phyloP scores from a whole-genome alignment of 176 grass and related monocot genomes.

The Elaeis guineensis region DNA sequence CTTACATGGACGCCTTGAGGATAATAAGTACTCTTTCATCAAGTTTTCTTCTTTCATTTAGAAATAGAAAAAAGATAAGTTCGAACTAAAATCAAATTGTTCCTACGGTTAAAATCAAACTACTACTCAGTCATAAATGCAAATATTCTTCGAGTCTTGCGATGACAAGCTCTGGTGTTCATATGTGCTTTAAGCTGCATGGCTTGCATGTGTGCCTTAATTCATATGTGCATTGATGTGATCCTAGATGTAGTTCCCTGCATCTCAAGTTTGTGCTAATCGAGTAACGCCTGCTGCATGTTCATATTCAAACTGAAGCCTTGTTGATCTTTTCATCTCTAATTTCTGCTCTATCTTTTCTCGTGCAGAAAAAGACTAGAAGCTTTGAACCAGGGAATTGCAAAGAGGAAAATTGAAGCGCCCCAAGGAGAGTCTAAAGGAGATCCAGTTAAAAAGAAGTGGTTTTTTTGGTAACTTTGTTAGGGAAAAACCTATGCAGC shows the following conservation, averaged over 20 bases:
- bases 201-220: no score
- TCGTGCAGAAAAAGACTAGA: conserved; percentile 62
- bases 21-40: conserved; percentile 9
- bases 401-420: conserved; percentile 29
- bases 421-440: conserved; percentile 17
- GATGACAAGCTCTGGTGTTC: no score
- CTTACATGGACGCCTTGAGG: conserved; percentile 21
- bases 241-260: no score
- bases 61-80: no score
- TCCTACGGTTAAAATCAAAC: no score
- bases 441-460: conserved; percentile 23
- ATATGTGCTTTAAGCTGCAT: no score
- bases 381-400: conserved; percentile 61
- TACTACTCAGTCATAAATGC: no score
- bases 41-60: neutral
- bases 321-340: no score
- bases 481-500: neutral
- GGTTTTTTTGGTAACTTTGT: conserved; percentile 28
- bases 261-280: no score
- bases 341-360: neutral
- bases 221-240: no score
- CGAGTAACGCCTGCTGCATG: neutral
- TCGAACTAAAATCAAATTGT: no score
- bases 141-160: no score
- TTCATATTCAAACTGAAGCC: neutral